Evolutionary conservation across 495 filamentous ascomycete species (phyloP), one percentile per base, ranked within the genome.

Genomic region (Aspergillus diversus): DNA sequence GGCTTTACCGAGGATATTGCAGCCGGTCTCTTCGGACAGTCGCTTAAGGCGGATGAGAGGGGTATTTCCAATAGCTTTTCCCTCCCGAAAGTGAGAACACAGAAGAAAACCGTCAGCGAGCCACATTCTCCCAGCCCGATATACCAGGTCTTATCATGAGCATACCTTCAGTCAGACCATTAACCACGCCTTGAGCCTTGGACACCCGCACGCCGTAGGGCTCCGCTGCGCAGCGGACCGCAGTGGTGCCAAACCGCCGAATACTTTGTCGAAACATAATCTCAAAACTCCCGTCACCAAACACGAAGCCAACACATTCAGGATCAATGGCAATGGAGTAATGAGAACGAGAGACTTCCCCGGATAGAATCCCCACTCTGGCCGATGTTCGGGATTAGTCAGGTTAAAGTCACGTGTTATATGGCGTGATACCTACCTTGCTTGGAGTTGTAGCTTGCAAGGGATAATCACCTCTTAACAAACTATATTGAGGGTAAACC

Each of bases 1-100:
- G 61, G 95, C 95, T 75, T 99, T 99, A 64, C 96, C 95, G 37
- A 97, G 88, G 53, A 99, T 81, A 65, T 96, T 89, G 82, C 96
- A 98, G 52, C 94, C 94, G 16, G 95, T 98, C 68, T 97, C 84
- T 63, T 91, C 87, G 17, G 95, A 97, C 60, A 99, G 86, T 15
- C 78, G 83, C 75, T 97, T 94, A 46, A 99, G 83, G 4, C 90
- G 87, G 76, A 99, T 97, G 34, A 99, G 82, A 0, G 95, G 96
- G 0, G 95, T 99, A 77, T 97, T 98, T 64, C 96, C 95, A 80
- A 99, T 97, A 58, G 93, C 93, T 96, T 32, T 43, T 5, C 7
- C 21, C 1, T 27, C 21, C 8, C 27, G 3, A 39, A 33, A 61
- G n/a, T 11, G 34, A 46, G 7, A 43, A 31, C 31, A 17, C 3